phyloP scores from a whole-genome alignment of 495 filamentous ascomycete species.

The Aspergillus affinis region DNA sequence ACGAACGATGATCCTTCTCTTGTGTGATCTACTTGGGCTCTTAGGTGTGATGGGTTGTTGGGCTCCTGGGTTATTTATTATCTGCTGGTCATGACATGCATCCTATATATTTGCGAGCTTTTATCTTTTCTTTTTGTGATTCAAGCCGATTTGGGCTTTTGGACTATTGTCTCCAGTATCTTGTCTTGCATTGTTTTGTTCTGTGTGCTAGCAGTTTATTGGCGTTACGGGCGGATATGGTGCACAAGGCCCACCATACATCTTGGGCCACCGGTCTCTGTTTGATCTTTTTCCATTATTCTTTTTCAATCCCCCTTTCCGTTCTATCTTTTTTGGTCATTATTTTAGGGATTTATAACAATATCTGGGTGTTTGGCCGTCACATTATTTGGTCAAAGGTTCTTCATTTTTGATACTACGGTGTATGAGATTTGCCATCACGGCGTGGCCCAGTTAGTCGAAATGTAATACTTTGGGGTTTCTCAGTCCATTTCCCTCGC shows the following conservation, averaged over 20 bases:
- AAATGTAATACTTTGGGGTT: neutral
- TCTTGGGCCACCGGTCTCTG: conserved; percentile 2
- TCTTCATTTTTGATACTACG: too few relatives aligned
- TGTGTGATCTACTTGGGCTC: conserved; percentile 14
- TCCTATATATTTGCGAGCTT: conserved; percentile 3
- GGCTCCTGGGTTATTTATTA: conserved; percentile 11
- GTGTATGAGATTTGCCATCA: too few relatives aligned
- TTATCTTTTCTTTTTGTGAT: conserved; percentile 13
- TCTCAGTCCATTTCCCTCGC: neutral
- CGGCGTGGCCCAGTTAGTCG: neutral
- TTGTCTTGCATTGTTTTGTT: conserved; percentile 2
- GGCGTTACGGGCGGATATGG: conserved; percentile 16
- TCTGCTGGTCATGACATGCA: conserved; percentile 15
- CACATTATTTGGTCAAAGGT: neutral
- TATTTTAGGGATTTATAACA: neutral
- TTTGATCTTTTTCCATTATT: conserved; percentile 4
- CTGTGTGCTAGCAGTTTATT: conserved; percentile 1
- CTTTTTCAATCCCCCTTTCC: neutral
- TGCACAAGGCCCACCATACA: conserved; percentile 9
- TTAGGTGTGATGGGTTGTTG: conserved; percentile 17
- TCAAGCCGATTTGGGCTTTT: conserved; percentile 9
- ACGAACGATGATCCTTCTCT: conserved; percentile 21
- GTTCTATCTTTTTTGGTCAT: neutral
- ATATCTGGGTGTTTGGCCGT: neutral
- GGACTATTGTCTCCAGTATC: conserved; percentile 11